These are phyloP conservation scores for Ceratopteris richardii DNA, from an alignment of 75 land plant species.

Conservation along the genomic window DNA sequence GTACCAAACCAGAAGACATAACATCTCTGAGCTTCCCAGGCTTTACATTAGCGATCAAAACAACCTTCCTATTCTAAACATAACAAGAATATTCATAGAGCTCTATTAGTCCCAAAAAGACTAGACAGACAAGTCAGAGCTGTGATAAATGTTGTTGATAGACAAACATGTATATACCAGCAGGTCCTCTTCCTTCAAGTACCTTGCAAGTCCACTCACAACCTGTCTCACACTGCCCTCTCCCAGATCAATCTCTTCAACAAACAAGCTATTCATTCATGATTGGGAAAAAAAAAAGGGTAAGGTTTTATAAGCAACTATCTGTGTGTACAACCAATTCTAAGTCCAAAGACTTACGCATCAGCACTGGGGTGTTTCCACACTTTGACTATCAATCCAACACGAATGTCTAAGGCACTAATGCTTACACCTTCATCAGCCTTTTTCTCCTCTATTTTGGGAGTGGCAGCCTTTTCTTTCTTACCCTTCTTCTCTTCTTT, in stretches of 20 bases:
- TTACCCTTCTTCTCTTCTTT: conserved; percentile 27
- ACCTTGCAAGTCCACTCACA: conserved; percentile 97
- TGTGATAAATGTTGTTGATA: not conserved
- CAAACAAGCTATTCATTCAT: conserved; percentile 51
- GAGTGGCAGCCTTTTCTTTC: conserved; percentile 33
- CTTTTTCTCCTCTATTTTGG: conserved; percentile 33
- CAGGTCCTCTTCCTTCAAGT: conserved; percentile 61
- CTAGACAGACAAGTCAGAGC: not conserved
- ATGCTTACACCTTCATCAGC: conserved; percentile 51
- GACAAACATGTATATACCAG: conserved; percentile 36
- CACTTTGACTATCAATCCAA: conserved; percentile 83
- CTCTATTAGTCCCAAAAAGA: not conserved
- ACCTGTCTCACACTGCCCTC: conserved; percentile 76
- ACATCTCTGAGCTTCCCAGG: conserved; percentile 95
- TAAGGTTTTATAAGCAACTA: not conserved
- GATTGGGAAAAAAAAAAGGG: not conserved
- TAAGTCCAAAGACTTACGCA: conserved; percentile 49
- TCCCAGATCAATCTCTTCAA: conserved; percentile 95
- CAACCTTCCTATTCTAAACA: conserved; percentile 75
- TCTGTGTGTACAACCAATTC: not conserved
- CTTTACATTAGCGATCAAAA: conserved; percentile 87
- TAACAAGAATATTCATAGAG: not conserved
- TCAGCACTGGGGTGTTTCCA: conserved; percentile 99
- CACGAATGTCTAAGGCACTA: conserved; percentile 59
- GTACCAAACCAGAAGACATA: conserved; percentile 86